A percentile compares a stretch with the other conserved stretches of the same genome.
These are phyloP conservation scores for Cyberlindnera mississippiensis DNA, from an alignment of 805 yeast species.

Conservation along the genomic window DNA sequence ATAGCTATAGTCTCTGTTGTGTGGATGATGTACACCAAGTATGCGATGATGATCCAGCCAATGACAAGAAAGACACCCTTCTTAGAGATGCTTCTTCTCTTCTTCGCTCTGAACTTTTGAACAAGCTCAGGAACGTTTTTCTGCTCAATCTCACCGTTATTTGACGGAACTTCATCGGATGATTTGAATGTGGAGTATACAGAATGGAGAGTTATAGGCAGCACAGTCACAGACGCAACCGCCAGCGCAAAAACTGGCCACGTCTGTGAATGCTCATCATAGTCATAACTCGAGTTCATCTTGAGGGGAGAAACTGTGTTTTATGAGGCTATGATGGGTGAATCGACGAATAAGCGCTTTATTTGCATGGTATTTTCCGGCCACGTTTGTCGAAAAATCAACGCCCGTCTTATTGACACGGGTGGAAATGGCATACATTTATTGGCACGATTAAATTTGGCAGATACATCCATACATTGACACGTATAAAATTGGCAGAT, in stretches of 20 bases:
- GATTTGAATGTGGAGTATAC: slow-evolving; percentile 5
- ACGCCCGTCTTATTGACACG: background rate
- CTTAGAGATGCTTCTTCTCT: slow-evolving; percentile 13
- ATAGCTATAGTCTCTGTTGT: slow-evolving; percentile 37
- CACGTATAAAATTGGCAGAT: background rate
- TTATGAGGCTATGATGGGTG: no score
- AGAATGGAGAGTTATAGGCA: slow-evolving; percentile 20
- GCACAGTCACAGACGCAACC: slow-evolving; percentile 22
- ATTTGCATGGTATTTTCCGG: no score
- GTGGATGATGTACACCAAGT: slow-evolving; percentile 33
- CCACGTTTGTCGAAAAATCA: background rate
- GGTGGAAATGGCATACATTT: background rate
- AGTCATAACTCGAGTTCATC: slow-evolving; percentile 27
- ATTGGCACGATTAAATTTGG: background rate
- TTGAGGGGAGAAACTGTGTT: no score
- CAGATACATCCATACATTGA: background rate
- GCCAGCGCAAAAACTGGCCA: slow-evolving; percentile 29
- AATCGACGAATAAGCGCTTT: no score
- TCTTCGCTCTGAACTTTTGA: slow-evolving; percentile 10
- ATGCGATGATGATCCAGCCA: slow-evolving; percentile 32
- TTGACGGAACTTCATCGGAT: background rate
- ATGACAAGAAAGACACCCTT: slow-evolving; percentile 15
- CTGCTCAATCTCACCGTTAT: slow-evolving; percentile 8
- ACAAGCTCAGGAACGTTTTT: slow-evolving; percentile 10
- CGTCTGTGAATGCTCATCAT: slow-evolving; percentile 27